Percentiles rank a stretch among this genome's conserved stretches.
Evolutionary conservation across 1,284 basidiomycete genomes (phyloP).

Genomic region (Gymnopus androsaceus): DNA sequence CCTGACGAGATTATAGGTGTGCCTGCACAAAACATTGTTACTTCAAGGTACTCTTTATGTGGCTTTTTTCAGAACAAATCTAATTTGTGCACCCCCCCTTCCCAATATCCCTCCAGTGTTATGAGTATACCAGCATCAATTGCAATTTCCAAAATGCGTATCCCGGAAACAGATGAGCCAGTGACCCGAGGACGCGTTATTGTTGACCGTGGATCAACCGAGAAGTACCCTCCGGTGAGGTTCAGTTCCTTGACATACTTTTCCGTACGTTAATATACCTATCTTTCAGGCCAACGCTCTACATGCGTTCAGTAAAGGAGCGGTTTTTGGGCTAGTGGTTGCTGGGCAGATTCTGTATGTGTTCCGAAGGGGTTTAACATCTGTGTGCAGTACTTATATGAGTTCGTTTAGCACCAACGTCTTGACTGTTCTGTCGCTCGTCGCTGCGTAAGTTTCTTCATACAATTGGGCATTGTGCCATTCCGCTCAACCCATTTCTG

Average conservation of each 20-base stretch:
- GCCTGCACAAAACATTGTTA: slow-evolving; percentile 80
- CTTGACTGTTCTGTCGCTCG: slow-evolving; percentile 77
- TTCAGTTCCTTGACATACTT: not conserved
- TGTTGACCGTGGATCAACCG: slow-evolving; percentile 60
- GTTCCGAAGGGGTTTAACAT: not conserved
- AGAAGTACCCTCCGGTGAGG: slow-evolving; percentile 19
- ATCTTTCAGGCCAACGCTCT: slow-evolving; percentile 68
- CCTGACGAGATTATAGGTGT: too few relatives aligned
- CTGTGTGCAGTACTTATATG: not conserved
- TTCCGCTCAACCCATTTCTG: not conserved
- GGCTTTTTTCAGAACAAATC: too few relatives aligned
- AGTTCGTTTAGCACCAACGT: slow-evolving; percentile 62
- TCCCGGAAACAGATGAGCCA: slow-evolving; percentile 83
- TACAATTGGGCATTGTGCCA: not conserved
- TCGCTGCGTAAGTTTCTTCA: slow-evolving; percentile 61
- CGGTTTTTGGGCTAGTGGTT: slow-evolving; percentile 82
- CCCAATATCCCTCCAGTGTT: too few relatives aligned
- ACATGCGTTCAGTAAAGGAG: slow-evolving; percentile 88
- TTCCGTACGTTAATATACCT: slow-evolving; percentile 8
- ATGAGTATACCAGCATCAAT: slow-evolving; percentile 96
- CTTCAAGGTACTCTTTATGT: slow-evolving; percentile 27
- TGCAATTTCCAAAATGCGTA: slow-evolving; percentile 84
- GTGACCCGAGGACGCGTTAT: slow-evolving; percentile 81
- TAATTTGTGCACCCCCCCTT: too few relatives aligned
- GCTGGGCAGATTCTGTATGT: slow-evolving; percentile 82